A percentile compares a stretch with the other conserved stretches of the same genome.
Evolutionary conservation across 805 yeast species (phyloP).

Genomic region (Phaffomyces thermotolerans): DNA sequence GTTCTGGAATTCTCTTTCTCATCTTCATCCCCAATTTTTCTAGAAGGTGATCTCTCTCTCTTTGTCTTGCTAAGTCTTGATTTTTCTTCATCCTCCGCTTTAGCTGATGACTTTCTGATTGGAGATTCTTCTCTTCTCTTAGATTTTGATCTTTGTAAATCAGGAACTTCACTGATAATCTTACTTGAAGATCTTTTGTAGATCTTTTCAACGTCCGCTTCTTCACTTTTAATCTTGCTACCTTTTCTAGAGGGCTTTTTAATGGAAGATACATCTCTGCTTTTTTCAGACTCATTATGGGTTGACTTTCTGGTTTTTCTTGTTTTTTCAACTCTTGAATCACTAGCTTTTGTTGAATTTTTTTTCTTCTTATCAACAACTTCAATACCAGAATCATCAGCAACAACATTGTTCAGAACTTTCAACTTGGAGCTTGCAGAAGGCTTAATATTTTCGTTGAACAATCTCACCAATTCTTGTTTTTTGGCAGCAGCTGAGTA

Average conservation of each 20-base stretch:
- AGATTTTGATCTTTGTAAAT: conserved; percentile 6
- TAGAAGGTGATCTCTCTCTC: conserved; percentile 3
- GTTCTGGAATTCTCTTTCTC: not conserved
- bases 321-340: conserved; percentile 7
- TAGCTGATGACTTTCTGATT: conserved; percentile 1
- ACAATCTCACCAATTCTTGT: conserved; percentile 52
- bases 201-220: conserved; percentile 6
- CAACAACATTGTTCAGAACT: conserved; percentile 23
- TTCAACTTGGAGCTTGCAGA: conserved; percentile 35
- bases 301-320: conserved; percentile 2
- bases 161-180: conserved; percentile 11
- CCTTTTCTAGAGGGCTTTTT: conserved; percentile 16
- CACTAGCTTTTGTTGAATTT: conserved; percentile 1
- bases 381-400: conserved; percentile 33
- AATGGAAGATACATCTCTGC: not conserved
- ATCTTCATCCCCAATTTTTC: not conserved
- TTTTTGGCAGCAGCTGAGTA: conserved; percentile 64
- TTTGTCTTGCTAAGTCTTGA: not conserved
- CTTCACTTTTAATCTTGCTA: conserved; percentile 15
- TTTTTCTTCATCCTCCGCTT: not conserved
- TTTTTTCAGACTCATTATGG: not conserved
- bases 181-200: conserved; percentile 3
- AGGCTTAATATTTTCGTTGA: conserved; percentile 46
- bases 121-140: conserved; percentile 6
- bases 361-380: conserved; percentile 25